Conservation (phyloP, 495 filamentous ascomycete species). For the Aspergillus leporis region DNA sequence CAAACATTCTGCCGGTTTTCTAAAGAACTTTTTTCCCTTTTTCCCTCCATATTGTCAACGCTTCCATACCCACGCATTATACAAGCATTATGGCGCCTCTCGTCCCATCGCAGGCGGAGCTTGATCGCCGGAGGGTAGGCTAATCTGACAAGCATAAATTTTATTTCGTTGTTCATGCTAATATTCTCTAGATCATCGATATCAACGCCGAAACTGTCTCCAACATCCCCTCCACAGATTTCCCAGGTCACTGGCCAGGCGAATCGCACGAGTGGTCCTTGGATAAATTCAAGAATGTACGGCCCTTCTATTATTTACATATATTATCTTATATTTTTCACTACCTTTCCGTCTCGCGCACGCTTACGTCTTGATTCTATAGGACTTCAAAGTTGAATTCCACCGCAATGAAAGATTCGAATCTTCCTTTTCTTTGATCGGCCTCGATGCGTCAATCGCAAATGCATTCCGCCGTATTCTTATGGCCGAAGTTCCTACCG, state of each 20-base stretch:
- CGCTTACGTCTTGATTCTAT: slow-evolving; percentile 19
- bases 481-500: slow-evolving; percentile 88
- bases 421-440: slow-evolving; percentile 85
- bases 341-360: neutral
- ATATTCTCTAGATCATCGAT: slow-evolving; percentile 67
- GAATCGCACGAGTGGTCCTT: slow-evolving; percentile 88
- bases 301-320: neutral
- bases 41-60: slow-evolving; percentile 9
- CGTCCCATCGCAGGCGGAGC: slow-evolving; percentile 49
- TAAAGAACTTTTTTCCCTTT: slow-evolving; percentile 37
- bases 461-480: slow-evolving; percentile 98
- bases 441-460: slow-evolving; percentile 87
- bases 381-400: slow-evolving; percentile 75
- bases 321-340: neutral
- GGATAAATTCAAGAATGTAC: slow-evolving; percentile 66
- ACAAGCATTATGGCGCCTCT: slow-evolving; percentile 47
- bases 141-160: neutral
- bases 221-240: slow-evolving; percentile 84
- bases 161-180: slow-evolving; percentile 14
- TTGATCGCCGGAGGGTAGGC: slow-evolving; percentile 50
- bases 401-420: slow-evolving; percentile 76
- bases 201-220: slow-evolving; percentile 87
- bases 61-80: slow-evolving; percentile 17
- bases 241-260: slow-evolving; percentile 84
- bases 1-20: slow-evolving; percentile 43